Evolutionary conservation across 495 filamentous ascomycete genomes (phyloP).

Genomic region (Talaromyces trachyspermus): DNA sequence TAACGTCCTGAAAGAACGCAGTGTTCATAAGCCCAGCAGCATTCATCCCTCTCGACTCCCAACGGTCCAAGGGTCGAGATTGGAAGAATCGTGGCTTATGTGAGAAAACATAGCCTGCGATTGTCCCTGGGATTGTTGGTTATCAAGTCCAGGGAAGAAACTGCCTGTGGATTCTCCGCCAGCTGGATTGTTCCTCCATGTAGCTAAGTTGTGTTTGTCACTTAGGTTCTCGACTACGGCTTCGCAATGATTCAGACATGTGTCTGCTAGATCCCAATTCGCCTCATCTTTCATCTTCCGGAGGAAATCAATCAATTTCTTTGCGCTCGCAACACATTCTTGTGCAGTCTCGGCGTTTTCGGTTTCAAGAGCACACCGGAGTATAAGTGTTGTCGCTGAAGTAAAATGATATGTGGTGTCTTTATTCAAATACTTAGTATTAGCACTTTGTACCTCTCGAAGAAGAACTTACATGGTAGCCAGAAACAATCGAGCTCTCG

Average conservation of each 20-base stretch:
- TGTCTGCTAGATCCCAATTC: conserved; percentile 28
- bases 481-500: conserved; percentile 20
- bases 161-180: neutral
- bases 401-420: conserved; percentile 19
- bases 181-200: neutral
- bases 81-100: neutral
- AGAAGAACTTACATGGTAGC: conserved; percentile 16
- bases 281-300: conserved; percentile 21
- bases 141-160: neutral
- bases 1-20: conserved; percentile 3
- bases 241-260: conserved; percentile 23
- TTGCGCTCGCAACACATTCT: conserved; percentile 15
- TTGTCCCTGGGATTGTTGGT: neutral
- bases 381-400: conserved; percentile 17
- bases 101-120: neutral
- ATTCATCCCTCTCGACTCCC: neutral
- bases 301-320: conserved; percentile 13
- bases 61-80: neutral
- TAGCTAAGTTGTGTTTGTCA: conserved; percentile 1
- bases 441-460: neutral
- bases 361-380: conserved; percentile 22
- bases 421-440: conserved; percentile 4
- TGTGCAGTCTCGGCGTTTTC: conserved; percentile 11
- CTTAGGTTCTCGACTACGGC: conserved; percentile 6
- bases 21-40: neutral